Evolutionary conservation across 495 filamentous ascomycete genomes (phyloP), one percentile per base, ranked within the genome.

Genomic region (Tuber magnatum): DNA sequence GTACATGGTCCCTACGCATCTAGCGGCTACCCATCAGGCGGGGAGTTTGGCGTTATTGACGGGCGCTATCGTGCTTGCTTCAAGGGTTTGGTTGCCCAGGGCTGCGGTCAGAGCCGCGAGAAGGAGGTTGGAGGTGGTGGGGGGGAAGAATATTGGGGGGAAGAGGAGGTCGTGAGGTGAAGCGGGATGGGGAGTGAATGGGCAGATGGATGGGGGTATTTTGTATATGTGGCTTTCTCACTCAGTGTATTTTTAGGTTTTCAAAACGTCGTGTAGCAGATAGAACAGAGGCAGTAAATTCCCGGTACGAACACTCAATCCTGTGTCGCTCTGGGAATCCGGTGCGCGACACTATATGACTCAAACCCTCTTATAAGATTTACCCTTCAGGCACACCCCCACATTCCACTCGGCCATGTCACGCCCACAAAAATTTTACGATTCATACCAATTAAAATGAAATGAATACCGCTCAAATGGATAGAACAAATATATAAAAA

Each of bases 21-120:
- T 99, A 32, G 95, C 95, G 14, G 93, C 95, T 14, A 89, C 92
- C 61, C 95, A 99, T 83, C 95, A 99, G 85, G 96, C 96, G 1
- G 95, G 96, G 20, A 91, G 89, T 71, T 84, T 99, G 76, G 93
- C 93, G 44, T 84, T 99, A 41, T 84, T 99, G 73, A 95, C 93
- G 0, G 93, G 93, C 68, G 89, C 89, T 0, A 83, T 97, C 42
- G 88, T 97, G 3, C 84, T 97, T 39, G 94, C 92, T 12, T 79
- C 75, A 18, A 76, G 80, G 28, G 80, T 82, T 12, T 82, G 80
- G 80, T 38, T 82, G 56, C 80, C 80, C 4, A 79, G 76, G 40
- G 73, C 78, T 71, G 77, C 77, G 18, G 77, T 73, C 28, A 70
- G 71, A 18, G 70, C 79, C 44, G 80, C 80, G 43, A 69, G 72